A percentile compares a stretch with the other conserved stretches of the same genome.
Conservation (phyloP, 176 grass and related monocot species). For the sorghum (Sorghum bicolor) region DNA sequence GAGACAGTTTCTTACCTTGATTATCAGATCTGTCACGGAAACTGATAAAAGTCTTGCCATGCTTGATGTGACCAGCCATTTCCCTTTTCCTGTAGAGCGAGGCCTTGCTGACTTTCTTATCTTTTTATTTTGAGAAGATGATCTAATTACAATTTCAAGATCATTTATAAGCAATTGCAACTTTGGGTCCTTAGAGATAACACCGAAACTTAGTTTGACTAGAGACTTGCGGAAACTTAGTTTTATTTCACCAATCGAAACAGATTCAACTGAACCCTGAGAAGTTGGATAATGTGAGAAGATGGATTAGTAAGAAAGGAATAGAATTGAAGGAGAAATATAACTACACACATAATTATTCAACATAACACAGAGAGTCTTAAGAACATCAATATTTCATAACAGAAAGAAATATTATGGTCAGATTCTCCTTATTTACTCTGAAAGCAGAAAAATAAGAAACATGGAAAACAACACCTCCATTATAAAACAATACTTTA, state of each 20-base stretch:
- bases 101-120: conserved; percentile 57
- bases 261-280: conserved; percentile 85
- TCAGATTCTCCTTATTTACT: neutral
- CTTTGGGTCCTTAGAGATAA: conserved; percentile 98
- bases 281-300: conserved; percentile 8
- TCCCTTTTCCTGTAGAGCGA: conserved; percentile 93
- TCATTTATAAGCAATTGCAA: conserved; percentile 90
- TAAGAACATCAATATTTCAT: conserved; percentile 14
- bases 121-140: conserved; percentile 59
- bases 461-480: neutral
- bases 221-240: conserved; percentile 95
- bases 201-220: conserved; percentile 82
- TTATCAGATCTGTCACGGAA: conserved; percentile 80
- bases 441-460: neutral
- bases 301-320: conserved; percentile 12
- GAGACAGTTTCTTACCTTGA: conserved; percentile 67
- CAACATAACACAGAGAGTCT: conserved; percentile 14
- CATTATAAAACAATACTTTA: neutral
- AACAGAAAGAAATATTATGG: conserved; percentile 8
- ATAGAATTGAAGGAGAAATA: conserved; percentile 1
- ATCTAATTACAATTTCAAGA: conserved; percentile 78
- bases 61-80: conserved; percentile 93
- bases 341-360: neutral
- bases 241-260: conserved; percentile 97
- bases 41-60: conserved; percentile 79